Percentiles rank a stretch among this genome's conserved stretches.
Evolutionary conservation across 2,329 filamentous ascomycete genomes (phyloP).

Genomic region (Coniochaeta sp.): DNA sequence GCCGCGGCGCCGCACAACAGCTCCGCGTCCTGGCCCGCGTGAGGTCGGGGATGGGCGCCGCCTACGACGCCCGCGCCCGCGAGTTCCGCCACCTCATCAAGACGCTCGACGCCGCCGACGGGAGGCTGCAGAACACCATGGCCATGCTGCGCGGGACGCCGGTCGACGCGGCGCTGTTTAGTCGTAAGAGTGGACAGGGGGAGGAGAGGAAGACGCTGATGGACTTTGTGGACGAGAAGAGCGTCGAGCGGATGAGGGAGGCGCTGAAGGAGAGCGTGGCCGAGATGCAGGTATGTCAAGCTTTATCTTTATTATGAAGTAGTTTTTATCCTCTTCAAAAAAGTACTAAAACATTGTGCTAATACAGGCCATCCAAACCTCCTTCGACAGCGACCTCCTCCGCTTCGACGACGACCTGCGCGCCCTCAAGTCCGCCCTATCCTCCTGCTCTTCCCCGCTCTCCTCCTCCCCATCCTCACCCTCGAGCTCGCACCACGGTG

Average conservation of each 20-base stretch:
- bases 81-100: slow-evolving; percentile 57
- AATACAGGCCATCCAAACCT: slow-evolving; percentile 53
- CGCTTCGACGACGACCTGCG: slow-evolving; percentile 70
- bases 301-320: too few species aligned
- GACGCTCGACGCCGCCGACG: slow-evolving; percentile 60
- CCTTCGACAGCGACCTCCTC: slow-evolving; percentile 69
- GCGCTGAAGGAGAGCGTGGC: slow-evolving; percentile 65
- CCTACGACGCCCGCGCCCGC: slow-evolving; percentile 49
- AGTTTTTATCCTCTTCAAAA: background rate
- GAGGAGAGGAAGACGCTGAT: slow-evolving; percentile 57
- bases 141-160: slow-evolving; percentile 53
- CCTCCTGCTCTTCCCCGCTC: slow-evolving; percentile 16
- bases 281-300: slow-evolving; percentile 51
- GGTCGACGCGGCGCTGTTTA: slow-evolving; percentile 57
- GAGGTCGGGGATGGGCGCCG: slow-evolving; percentile 43
- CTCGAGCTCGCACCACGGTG: slow-evolving; percentile 23
- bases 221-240: slow-evolving; percentile 70
- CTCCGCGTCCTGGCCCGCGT: slow-evolving; percentile 45
- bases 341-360: background rate
- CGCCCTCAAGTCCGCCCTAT: slow-evolving; percentile 52
- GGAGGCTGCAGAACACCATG: slow-evolving; percentile 59
- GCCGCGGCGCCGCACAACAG: slow-evolving; percentile 52
- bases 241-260: slow-evolving; percentile 58
- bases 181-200: too few species aligned
- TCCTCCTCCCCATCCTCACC: slow-evolving; percentile 21